A percentile compares a stretch with the other conserved stretches of the same genome.
Conservation (phyloP, 352 stramenopile genomes). For the Phytophthora hibernalis region DNA sequence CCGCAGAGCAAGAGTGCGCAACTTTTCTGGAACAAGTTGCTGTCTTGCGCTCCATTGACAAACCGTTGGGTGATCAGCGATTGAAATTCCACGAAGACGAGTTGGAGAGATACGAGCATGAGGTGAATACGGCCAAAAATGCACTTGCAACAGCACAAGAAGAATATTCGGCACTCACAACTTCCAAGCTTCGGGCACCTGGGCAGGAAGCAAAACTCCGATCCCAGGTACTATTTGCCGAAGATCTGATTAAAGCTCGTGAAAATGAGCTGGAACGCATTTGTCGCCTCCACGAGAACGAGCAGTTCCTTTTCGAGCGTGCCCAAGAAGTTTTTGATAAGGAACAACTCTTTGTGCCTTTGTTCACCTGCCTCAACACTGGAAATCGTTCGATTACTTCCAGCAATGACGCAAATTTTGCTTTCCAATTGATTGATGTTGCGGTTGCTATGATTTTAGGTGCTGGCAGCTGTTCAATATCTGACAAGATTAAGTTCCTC, state of each 20-base stretch:
- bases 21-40: constrained; percentile 43
- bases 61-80: constrained; percentile 55
- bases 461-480: constrained; percentile 47
- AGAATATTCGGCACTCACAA: constrained; percentile 71
- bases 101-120: constrained; percentile 48
- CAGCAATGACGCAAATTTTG: constrained; percentile 1
- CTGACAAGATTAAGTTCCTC: constrained; percentile 77
- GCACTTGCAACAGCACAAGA: constrained; percentile 60
- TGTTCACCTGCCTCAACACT: constrained; percentile 55
- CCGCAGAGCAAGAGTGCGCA: constrained; percentile 49
- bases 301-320: constrained; percentile 77
- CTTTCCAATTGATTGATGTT: constrained; percentile 51
- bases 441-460: constrained; percentile 64
- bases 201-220: constrained; percentile 64
- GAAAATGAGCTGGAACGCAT: constrained; percentile 68
- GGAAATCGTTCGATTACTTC: not conserved
- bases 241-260: constrained; percentile 71
- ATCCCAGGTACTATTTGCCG: constrained; percentile 73
- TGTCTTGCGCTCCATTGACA: constrained; percentile 47
- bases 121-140: constrained; percentile 59
- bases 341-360: constrained; percentile 72
- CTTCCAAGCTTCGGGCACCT: constrained; percentile 50
- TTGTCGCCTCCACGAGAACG: constrained; percentile 64
- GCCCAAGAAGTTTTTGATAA: constrained; percentile 60
- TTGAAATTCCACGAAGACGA: constrained; percentile 73